Conservation (phyloP, 345 rosid species). For the Eucalyptus camaldulensis region DNA sequence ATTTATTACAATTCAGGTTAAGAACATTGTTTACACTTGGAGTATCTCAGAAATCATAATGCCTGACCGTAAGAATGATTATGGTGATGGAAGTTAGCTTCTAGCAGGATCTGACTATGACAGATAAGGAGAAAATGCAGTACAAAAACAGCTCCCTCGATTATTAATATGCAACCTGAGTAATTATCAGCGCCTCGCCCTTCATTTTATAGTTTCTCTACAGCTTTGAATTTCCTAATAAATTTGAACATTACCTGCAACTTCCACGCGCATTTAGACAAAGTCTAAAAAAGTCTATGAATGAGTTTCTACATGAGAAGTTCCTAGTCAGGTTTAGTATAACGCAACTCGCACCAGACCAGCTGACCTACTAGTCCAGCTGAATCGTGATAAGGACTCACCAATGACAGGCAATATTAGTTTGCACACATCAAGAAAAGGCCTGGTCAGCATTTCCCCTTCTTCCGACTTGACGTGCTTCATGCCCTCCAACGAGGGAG, state of each 20-base stretch:
- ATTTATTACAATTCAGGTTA: neutral
- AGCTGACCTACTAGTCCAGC: neutral
- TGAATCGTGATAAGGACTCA: neutral
- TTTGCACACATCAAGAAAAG: constrained; percentile 86
- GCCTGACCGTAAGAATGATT: neutral
- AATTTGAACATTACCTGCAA: neutral
- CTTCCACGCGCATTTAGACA: neutral
- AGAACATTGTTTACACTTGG: neutral
- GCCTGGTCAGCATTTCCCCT: constrained; percentile 75
- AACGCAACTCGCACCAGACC: neutral
- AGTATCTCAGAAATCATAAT: neutral
- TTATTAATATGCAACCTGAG: neutral
- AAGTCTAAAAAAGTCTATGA: neutral
- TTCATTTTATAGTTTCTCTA: neutral
- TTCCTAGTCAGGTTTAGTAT: neutral
- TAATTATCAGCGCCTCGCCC: neutral
- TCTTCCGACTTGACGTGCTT: constrained; percentile 58
- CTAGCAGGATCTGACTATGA: neutral
- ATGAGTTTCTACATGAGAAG: neutral
- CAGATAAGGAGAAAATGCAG: neutral
- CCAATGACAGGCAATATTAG: constrained; percentile 77
- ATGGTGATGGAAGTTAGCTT: neutral
- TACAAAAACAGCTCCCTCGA: neutral
- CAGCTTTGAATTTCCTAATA: neutral
- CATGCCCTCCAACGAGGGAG: constrained; percentile 86